Evolutionary conservation across 345 rosid genomes (phyloP).

Genomic region (Citropsis articulata): DNA sequence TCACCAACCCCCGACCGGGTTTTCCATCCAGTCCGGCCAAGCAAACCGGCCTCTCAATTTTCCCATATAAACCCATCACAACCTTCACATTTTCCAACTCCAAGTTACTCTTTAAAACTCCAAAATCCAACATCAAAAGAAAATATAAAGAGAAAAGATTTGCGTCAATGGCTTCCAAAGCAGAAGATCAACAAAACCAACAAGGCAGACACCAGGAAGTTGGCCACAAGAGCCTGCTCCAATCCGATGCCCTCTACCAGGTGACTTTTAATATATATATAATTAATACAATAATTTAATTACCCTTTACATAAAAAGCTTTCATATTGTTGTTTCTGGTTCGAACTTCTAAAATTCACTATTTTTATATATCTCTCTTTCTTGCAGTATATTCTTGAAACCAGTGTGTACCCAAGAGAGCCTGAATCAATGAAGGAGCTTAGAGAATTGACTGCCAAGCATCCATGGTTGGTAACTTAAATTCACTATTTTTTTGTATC

Average conservation of each 20-base stretch:
- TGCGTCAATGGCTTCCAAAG: constrained; percentile 46
- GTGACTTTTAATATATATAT: constrained; percentile 21
- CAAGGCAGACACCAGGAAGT: constrained; percentile 77
- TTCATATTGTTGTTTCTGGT: neutral
- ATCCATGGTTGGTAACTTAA: constrained; percentile 43
- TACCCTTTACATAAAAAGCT: neutral
- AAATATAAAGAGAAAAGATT: neutral
- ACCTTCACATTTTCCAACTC: neutral
- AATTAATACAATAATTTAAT: neutral
- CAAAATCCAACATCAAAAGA: neutral
- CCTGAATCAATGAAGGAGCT: constrained; percentile 96
- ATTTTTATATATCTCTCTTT: neutral
- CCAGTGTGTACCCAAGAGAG: constrained; percentile 97
- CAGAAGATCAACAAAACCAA: constrained; percentile 53
- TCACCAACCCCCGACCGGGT: constrained; percentile 42
- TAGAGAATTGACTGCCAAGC: constrained; percentile 89
- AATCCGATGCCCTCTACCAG: constrained; percentile 94
- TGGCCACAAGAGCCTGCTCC: constrained; percentile 95
- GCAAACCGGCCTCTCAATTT: constrained; percentile 11
- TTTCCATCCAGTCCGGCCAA: constrained; percentile 18
- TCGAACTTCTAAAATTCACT: neutral
- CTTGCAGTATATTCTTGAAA: constrained; percentile 84
- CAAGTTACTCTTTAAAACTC: neutral
- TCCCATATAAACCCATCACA: constrained; percentile 13
- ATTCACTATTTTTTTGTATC: too few species aligned